These are phyloP conservation scores for Filobasidium uniguttulatum DNA, from an alignment of 1,284 basidiomycete species.

Conservation along the genomic window DNA sequence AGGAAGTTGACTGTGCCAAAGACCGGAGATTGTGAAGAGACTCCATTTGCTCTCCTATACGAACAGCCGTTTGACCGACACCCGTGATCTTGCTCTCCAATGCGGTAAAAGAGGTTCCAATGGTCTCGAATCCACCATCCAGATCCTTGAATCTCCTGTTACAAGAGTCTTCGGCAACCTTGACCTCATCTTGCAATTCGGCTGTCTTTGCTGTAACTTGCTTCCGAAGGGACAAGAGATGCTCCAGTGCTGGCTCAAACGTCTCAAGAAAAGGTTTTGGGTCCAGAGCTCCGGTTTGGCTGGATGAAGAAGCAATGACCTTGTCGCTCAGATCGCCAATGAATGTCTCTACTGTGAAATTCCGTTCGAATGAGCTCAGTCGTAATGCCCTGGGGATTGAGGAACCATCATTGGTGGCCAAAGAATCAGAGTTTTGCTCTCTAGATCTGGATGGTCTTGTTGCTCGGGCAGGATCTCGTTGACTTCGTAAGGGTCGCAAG, in stretches of 20 bases:
- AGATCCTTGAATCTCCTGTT: constrained; percentile 83
- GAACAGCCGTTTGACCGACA: constrained; percentile 83
- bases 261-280: neutral
- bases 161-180: constrained; percentile 82
- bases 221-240: constrained; percentile 66
- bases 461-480: no score
- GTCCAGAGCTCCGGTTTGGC: constrained; percentile 40
- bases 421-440: no score
- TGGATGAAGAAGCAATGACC: constrained; percentile 68
- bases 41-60: constrained; percentile 95
- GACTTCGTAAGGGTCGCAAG: no score
- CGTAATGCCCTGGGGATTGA: neutral
- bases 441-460: no score
- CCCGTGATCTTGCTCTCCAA: constrained; percentile 82
- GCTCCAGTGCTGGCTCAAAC: constrained; percentile 61
- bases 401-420: no score
- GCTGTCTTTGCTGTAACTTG: constrained; percentile 79
- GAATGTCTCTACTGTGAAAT: constrained; percentile 80
- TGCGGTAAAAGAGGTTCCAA: constrained; percentile 63
- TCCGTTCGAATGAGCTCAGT: constrained; percentile 4
- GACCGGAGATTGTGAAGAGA: constrained; percentile 83
- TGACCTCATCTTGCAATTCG: constrained; percentile 80
- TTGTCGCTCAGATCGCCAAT: constrained; percentile 71
- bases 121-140: constrained; percentile 82
- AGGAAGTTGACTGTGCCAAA: constrained; percentile 82